Percentiles rank a stretch among this genome's conserved stretches.
These are phyloP conservation scores for Tieghemiomyces parasiticus DNA, from an alignment of 192 early-diverging fungal species.

Conservation along the genomic window DNA sequence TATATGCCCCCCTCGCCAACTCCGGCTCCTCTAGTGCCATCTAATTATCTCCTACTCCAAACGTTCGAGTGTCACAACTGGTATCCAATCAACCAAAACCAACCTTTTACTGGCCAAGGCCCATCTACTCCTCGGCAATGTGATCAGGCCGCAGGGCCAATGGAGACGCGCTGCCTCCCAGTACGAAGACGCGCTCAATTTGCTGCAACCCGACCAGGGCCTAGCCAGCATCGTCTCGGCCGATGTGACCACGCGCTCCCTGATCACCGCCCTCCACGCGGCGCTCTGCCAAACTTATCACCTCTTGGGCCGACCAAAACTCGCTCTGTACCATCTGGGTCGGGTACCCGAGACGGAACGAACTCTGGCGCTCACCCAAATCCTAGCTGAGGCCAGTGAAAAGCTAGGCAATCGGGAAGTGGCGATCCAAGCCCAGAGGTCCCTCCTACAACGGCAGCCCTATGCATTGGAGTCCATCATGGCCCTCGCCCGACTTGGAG, in stretches of 20 bases:
- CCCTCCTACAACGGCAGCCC: neutral
- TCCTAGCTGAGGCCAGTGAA: conserved; percentile 3
- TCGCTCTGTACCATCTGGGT: neutral
- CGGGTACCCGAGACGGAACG: neutral
- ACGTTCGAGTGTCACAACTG: neutral
- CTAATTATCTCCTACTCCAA: neutral
- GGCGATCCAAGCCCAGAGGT: neutral
- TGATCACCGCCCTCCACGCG: neutral
- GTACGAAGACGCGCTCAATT: neutral
- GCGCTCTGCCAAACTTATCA: neutral
- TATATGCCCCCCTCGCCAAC: neutral
- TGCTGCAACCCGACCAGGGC: neutral
- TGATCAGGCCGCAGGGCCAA: neutral
- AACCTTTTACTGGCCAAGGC: neutral
- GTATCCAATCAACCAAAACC: neutral
- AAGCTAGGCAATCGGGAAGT: neutral
- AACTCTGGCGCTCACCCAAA: neutral
- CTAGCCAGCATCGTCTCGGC: neutral
- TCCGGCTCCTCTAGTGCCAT: neutral
- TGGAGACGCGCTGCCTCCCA: neutral
- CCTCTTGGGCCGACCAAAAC: neutral
- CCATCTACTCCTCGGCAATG: conserved; percentile 3
- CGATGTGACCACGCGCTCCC: neutral
- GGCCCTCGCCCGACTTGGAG: neutral
- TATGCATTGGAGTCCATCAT: neutral